Conservation (phyloP, 2,329 filamentous ascomycete genomes). For the Colletotrichum sp. region DNA sequence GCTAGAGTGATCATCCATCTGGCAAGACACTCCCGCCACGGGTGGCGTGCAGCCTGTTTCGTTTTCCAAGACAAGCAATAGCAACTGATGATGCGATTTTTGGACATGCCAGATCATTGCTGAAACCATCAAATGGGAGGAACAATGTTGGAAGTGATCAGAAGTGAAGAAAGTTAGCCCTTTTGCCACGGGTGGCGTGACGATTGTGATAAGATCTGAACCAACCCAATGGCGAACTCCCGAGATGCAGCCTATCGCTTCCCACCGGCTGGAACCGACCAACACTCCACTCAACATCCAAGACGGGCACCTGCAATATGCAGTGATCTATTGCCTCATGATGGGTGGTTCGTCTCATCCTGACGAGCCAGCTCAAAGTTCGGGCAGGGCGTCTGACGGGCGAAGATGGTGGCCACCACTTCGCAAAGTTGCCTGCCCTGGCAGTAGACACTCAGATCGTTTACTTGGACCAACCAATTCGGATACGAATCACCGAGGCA, state of each 20-base stretch:
- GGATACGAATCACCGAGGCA: not conserved
- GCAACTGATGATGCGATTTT: not conserved
- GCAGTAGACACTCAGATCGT: not conserved
- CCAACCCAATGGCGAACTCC: not conserved
- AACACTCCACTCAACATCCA: not conserved
- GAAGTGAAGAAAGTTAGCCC: not conserved
- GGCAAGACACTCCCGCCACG: not conserved
- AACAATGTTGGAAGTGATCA: not conserved
- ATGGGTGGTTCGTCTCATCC: not conserved
- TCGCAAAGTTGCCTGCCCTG: not conserved
- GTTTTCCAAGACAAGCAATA: not conserved
- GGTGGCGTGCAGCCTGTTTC: not conserved
- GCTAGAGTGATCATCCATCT: not conserved
- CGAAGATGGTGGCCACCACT: not conserved
- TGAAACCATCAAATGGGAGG: not conserved
- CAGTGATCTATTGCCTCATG: not conserved
- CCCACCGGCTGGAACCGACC: not conserved
- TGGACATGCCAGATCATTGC: not conserved
- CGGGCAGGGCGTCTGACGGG: not conserved
- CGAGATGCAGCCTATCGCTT: not conserved
- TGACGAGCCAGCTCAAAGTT: not conserved
- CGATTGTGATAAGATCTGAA: not conserved
- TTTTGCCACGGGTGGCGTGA: not conserved
- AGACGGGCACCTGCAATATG: not conserved
- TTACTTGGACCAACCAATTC: not conserved